Conservation (phyloP, 441 rosid species). For the Populus hybrid region DNA sequence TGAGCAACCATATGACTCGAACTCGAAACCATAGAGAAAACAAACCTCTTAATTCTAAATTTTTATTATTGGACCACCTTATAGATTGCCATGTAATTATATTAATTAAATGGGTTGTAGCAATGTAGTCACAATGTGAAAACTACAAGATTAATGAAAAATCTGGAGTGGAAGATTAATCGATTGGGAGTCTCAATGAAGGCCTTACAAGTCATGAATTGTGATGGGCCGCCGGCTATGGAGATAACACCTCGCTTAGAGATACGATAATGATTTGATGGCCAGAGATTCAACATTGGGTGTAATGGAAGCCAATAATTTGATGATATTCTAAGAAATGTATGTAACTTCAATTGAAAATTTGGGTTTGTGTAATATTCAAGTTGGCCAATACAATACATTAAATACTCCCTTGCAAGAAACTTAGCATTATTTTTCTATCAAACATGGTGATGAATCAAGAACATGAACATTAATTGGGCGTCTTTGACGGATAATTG, state of each 20-base stretch:
- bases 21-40: too few species aligned
- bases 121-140: too few species aligned
- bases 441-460: neutral
- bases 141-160: too few species aligned
- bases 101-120: too few species aligned
- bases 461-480: neutral
- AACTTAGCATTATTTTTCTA: neutral
- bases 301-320: neutral
- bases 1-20: too few species aligned
- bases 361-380: neutral
- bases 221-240: neutral
- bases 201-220: neutral
- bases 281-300: neutral
- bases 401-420: neutral
- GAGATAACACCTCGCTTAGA: neutral
- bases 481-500: neutral
- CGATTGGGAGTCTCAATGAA: too few species aligned
- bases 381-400: neutral
- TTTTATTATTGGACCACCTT: too few species aligned
- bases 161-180: too few species aligned
- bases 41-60: too few species aligned
- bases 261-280: neutral
- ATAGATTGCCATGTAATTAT: too few species aligned
- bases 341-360: neutral
- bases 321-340: slow-evolving; percentile 1